Percentiles rank a stretch among this genome's conserved stretches.
Conservation (phyloP, 2,329 filamentous ascomycete species). For the Phialophora expanda region DNA sequence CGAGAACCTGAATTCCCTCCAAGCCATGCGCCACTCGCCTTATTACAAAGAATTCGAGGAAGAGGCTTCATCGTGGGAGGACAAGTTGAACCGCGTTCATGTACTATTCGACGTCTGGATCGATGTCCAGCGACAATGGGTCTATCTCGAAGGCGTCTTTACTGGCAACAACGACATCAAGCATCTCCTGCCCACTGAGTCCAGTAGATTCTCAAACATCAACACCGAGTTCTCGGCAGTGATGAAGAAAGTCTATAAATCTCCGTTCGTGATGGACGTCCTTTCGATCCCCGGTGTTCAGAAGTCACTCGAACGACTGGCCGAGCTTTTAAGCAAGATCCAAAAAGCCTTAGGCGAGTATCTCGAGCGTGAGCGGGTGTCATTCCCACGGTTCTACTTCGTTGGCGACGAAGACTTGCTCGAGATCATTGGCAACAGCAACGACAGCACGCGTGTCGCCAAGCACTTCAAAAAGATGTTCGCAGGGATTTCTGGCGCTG, state of each 20-base stretch:
- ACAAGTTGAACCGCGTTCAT: constrained; percentile 95
- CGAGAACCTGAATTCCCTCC: constrained; percentile 94
- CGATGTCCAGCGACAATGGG: constrained; percentile 99
- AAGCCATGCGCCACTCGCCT: constrained; percentile 98
- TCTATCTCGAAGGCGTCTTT: constrained; percentile 98
- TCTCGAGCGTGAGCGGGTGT: constrained; percentile 94
- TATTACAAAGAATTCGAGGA: constrained; percentile 99
- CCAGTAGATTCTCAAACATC: constrained; percentile 97
- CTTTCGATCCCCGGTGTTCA: constrained; percentile 95
- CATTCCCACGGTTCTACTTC: constrained; percentile 98
- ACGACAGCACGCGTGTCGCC: constrained; percentile 91
- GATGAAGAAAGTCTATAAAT: constrained; percentile 99
- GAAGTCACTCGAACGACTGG: constrained; percentile 90
- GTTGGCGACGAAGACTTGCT: constrained; percentile 97
- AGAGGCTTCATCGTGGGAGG: constrained; percentile 94
- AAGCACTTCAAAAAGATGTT: constrained; percentile 99
- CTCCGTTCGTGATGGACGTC: constrained; percentile 92
- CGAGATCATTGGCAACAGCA: constrained; percentile 99
- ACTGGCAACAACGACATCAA: constrained; percentile 99
- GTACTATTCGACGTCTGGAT: constrained; percentile 99
- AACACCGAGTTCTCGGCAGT: constrained; percentile 99
- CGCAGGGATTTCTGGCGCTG: constrained; percentile 85
- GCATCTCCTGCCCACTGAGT: constrained; percentile 93
- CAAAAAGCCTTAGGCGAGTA: constrained; percentile 99
- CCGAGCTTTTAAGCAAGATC: constrained; percentile 98